Base-by-base conservation (phyloP, 2,329 filamentous ascomycete genomes). In the Sarocladiaceae sp. region DNA sequence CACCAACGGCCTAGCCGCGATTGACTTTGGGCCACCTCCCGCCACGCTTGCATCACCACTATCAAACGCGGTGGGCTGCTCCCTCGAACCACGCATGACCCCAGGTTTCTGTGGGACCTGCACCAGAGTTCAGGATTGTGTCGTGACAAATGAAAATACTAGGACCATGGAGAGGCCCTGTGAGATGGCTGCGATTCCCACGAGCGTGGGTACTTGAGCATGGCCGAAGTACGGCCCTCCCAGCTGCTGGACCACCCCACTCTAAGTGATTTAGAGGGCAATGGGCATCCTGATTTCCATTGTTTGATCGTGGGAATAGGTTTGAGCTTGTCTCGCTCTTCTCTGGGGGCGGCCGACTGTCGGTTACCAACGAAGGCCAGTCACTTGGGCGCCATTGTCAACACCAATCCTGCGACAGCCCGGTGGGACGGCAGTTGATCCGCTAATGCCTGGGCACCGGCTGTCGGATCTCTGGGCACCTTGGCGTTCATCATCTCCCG, bases 1-100 rank as follows among this genome's bases (percentile, higher is more conserved):
- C 15, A 15, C n/a, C 13, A 28, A 26, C 4, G 15, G 40, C 33
- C 44, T 48, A 48, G 44, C 28, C 44, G 26, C n/a, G 22, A 48
- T 48, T 48, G 44, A 48, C 44, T 48, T 48, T 33, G 44, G 18
- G 13, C 28, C 28, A 29, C 3, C 13, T 31, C 15, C 44, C 44
- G 44, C 44, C 44, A 48, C 44, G 23, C 44, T 48, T 33, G 25
- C 40, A 46, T 46, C 40, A 46, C n/a, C 40, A 46, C 40, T 46
- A 23, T 40, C 20, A 23, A 6, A 17, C 20, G 15, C 18, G 37
- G 37, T 20, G 37, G 5, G 15, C 17, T 23, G 8, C 37, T 15
- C 15, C 18, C 35, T 20, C 6, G 22, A n/a, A 4, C 44, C 4
- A 26, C 44, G 26, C 44, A 33, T 48, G 44, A 48, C 44, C 44